Evolutionary conservation across 2,329 filamentous ascomycete species (phyloP).

Genomic region (Neonectria hederae): DNA sequence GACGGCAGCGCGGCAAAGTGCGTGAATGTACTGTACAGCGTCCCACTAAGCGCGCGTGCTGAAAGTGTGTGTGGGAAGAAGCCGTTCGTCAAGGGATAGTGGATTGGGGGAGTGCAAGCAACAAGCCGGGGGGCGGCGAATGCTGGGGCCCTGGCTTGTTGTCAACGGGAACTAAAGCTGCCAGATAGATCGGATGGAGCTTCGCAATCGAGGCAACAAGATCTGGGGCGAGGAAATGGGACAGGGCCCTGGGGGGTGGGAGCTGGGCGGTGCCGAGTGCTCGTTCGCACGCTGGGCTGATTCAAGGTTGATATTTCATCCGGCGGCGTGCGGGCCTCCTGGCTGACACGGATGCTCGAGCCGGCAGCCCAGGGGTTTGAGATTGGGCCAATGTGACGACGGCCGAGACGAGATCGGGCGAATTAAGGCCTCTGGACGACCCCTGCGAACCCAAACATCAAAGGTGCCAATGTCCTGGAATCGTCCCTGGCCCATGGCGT

Average conservation of each 20-base stretch:
- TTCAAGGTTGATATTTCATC: background rate
- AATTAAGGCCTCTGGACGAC: background rate
- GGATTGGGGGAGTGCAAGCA: slow-evolving; percentile 19
- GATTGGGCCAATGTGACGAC: background rate
- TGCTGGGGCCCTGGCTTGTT: slow-evolving; percentile 4
- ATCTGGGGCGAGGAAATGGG: slow-evolving; percentile 3
- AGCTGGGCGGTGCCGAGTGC: background rate
- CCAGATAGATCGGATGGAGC: slow-evolving; percentile 8
- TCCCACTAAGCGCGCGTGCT: slow-evolving; percentile 6
- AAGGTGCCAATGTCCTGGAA: background rate
- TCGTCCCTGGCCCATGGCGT: too few species aligned
- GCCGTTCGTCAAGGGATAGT: slow-evolving; percentile 3
- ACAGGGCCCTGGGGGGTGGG: background rate
- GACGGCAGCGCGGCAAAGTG: slow-evolving; percentile 9
- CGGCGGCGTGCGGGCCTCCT: background rate
- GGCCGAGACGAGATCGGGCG: slow-evolving; percentile 1
- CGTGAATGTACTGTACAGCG: background rate
- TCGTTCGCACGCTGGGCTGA: background rate
- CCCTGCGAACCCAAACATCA: background rate
- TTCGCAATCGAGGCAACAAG: background rate
- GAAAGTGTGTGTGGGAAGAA: background rate
- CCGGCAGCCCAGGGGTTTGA: background rate
- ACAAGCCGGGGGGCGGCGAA: background rate
- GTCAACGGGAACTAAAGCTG: slow-evolving; percentile 11
- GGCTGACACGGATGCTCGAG: background rate